Evolutionary conservation across 495 filamentous ascomycete genomes (phyloP).

Genomic region (Hypoxylon fuscum): DNA sequence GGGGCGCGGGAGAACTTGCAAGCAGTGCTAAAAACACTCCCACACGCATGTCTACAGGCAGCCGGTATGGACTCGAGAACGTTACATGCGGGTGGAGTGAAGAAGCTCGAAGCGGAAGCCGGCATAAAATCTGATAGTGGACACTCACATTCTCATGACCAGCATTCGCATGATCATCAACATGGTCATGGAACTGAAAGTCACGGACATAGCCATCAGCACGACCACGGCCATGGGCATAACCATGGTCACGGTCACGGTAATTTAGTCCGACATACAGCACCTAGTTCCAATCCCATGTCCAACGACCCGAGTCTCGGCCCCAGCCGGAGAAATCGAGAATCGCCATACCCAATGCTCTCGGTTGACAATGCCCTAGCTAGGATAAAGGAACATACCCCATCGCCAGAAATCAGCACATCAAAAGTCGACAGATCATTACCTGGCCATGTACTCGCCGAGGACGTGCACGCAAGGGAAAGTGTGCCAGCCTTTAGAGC

Average conservation of each 20-base stretch:
- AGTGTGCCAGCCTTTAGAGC: conserved; percentile 91
- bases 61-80: conserved; percentile 82
- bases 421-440: conserved; percentile 68
- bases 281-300: conserved; percentile 62
- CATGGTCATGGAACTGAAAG: conserved; percentile 46
- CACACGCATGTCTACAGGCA: conserved; percentile 92
- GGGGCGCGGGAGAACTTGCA: conserved; percentile 97
- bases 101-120: conserved; percentile 85
- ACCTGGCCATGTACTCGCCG: conserved; percentile 80
- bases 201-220: conserved; percentile 61
- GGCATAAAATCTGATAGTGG: conserved; percentile 60
- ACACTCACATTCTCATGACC: conserved; percentile 35
- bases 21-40: conserved; percentile 85
- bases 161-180: conserved; percentile 39
- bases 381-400: conserved; percentile 75
- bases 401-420: conserved; percentile 62
- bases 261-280: conserved; percentile 76
- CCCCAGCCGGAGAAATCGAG: conserved; percentile 77
- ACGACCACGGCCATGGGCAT: conserved; percentile 66
- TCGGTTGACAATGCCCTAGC: conserved; percentile 81
- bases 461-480: conserved; percentile 81
- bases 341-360: conserved; percentile 92
- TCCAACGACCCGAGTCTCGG: conserved; percentile 87
- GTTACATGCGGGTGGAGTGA: conserved; percentile 81
- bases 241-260: conserved; percentile 71